Percentiles rank a stretch among this genome's conserved stretches.
Conservation (phyloP, 1,284 basidiomycete genomes). For the Agaricales sp. region DNA sequence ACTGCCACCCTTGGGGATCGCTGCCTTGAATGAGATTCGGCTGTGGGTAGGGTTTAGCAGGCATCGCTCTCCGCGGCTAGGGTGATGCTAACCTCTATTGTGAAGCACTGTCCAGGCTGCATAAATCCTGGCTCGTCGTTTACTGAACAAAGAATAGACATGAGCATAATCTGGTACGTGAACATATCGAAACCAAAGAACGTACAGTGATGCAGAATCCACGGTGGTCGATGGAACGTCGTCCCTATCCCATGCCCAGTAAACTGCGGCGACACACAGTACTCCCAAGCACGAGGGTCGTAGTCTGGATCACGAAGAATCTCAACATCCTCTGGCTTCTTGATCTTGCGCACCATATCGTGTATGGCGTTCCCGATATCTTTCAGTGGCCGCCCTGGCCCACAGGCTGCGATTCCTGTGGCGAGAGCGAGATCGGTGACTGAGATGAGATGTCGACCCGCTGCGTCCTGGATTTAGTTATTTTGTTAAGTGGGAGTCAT, state of each 20-base stretch:
- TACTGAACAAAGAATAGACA: conserved; percentile 28
- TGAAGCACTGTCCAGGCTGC: conserved; percentile 80
- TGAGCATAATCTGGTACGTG: no score
- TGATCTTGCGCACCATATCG: conserved; percentile 26
- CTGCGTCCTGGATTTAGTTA: conserved; percentile 40
- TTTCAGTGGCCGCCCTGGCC: conserved; percentile 64
- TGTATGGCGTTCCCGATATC: conserved; percentile 75
- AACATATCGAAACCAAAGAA: no score
- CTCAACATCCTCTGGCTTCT: conserved; percentile 17
- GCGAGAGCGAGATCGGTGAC: conserved; percentile 60
- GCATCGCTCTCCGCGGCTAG: no score
- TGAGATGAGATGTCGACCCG: conserved; percentile 52
- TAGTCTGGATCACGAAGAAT: conserved; percentile 9
- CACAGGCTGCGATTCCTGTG: conserved; percentile 67
- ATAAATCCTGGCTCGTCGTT: conserved; percentile 75
- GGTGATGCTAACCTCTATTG: conserved; percentile 76
- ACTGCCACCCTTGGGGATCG: conserved; percentile 59
- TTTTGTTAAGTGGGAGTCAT: not conserved
- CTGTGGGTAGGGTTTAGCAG: conserved; percentile 23
- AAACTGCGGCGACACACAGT: conserved; percentile 64
- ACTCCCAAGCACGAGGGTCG: conserved; percentile 22
- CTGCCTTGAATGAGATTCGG: conserved; percentile 71
- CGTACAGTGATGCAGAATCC: conserved; percentile 60
- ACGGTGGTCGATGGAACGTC: conserved; percentile 77
- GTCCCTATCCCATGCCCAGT: conserved; percentile 83